Evolutionary conservation across 2,329 filamentous ascomycete species (phyloP).

Genomic region (Rosellinia necatrix): DNA sequence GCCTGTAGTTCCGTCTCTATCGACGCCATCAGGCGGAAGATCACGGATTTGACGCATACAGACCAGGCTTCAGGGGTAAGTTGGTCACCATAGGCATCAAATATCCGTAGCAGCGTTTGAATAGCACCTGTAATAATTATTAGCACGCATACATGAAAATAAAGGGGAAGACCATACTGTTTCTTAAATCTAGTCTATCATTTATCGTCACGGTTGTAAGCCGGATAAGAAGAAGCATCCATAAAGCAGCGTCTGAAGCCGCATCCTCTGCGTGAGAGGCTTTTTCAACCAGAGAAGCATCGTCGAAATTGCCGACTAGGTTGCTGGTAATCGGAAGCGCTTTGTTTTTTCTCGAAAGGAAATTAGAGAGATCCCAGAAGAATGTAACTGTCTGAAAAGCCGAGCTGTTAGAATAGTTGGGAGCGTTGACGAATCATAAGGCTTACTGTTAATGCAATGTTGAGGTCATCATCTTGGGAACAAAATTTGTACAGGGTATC

Average conservation of each 20-base stretch:
- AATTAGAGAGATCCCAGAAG: conserved; percentile 94
- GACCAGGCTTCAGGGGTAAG: conserved; percentile 81
- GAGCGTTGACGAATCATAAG: neutral
- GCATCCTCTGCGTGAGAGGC: conserved; percentile 63
- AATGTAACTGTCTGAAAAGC: conserved; percentile 77
- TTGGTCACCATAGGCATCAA: conserved; percentile 86
- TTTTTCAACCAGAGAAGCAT: conserved; percentile 60
- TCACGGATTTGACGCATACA: conserved; percentile 77
- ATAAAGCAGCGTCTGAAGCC: conserved; percentile 72
- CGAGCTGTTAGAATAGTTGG: conserved; percentile 23
- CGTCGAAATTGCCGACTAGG: conserved; percentile 59
- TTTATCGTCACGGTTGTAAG: conserved; percentile 74
- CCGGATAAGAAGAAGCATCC: conserved; percentile 76
- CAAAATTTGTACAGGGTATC: conserved; percentile 90
- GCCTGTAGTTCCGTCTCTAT: conserved; percentile 63
- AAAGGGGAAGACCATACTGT: conserved; percentile 56
- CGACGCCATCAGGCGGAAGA: conserved; percentile 76
- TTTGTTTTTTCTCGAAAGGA: conserved; percentile 67
- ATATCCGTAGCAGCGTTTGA: conserved; percentile 87
- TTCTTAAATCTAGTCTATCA: conserved; percentile 74
- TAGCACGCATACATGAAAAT: conserved; percentile 39
- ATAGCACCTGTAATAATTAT: conserved; percentile 67
- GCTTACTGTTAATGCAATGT: conserved; percentile 86
- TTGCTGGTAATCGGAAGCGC: conserved; percentile 62
- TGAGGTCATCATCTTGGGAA: conserved; percentile 87